Evolutionary conservation across 1,284 basidiomycete genomes (phyloP), one percentile per base, ranked within the genome.

Genomic region (Wallemia mellicola): DNA sequence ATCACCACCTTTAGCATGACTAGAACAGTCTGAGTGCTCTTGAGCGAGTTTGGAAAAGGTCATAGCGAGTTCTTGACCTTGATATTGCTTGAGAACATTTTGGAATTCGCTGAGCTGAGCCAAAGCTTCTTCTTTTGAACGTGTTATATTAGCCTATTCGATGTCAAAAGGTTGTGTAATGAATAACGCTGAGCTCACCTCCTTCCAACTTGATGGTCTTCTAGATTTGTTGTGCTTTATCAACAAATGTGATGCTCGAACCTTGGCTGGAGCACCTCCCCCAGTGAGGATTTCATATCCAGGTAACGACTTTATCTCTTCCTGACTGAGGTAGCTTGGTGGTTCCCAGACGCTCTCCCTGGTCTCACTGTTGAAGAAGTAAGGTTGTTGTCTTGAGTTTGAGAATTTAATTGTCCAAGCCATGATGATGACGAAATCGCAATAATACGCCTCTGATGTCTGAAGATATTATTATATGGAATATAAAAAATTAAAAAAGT

Each of bases 231-330:
- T 73, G 71, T 96, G 91, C 73, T 99, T 99, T 64, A 95, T 81
- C 60, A 99, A 74, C 63, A 99, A 74, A 73, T 99, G 94, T 68
- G 86, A 91, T 14, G 91, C 92, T 61, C 88, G 79, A 28, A 95
- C 86, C 70, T 86, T 77, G 17, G 73, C 76, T 11, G 74, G 71
- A 59, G 66, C 27, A 61, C 60, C 68, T 9, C 68, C 64, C 48
- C 73, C 67, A 61, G 80, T 71, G 58, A 78, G 72, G 63, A 73
- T 65, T 7, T 77, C 69, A 25, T 81, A 83, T 0, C 88, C 88
- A 1, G 83, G 80, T 15, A 92, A 76, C 1, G 70, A 62, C 7
- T 72, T 65, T 64, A 86, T 70, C 64, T 89, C 69, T 1, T 81
- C 79, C 30, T 74, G 64, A 17, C 79, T 73, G 57, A 95, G 70